Conservation (phyloP, 495 filamentous ascomycete species). For the Monascus purpureus region DNA sequence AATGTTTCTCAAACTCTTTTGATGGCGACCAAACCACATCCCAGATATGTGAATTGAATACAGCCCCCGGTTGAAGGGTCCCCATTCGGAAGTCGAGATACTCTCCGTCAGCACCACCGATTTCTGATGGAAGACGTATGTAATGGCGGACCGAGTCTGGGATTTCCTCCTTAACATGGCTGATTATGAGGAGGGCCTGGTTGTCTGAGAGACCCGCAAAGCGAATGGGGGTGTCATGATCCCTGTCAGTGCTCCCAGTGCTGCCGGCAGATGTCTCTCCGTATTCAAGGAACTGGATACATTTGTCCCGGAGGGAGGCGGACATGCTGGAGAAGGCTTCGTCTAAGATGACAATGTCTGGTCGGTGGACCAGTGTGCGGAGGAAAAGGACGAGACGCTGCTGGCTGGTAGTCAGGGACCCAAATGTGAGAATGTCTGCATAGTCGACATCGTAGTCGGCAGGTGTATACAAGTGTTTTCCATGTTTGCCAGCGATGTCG, state of each 20-base stretch:
- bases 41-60: constrained; percentile 15
- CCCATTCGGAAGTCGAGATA: constrained; percentile 24
- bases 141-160: constrained; percentile 65
- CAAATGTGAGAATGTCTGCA: constrained; percentile 57
- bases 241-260: constrained; percentile 2
- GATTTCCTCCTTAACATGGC: constrained; percentile 82
- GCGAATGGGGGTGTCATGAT: constrained; percentile 6
- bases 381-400: constrained; percentile 80
- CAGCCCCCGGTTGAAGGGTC: constrained; percentile 5
- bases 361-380: constrained; percentile 65
- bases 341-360: constrained; percentile 83
- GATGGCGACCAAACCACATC: constrained; percentile 15
- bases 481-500: constrained; percentile 1
- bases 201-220: constrained; percentile 34
- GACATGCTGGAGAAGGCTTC: constrained; percentile 90
- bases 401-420: constrained; percentile 57
- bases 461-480: constrained; percentile 5
- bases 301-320: constrained; percentile 66
- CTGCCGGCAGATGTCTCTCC: constrained; percentile 27
- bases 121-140: constrained; percentile 53
- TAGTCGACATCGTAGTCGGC: constrained; percentile 39
- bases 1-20: constrained; percentile 6
- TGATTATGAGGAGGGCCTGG: constrained; percentile 76
- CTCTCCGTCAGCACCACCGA: constrained; percentile 6
- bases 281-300: constrained; percentile 57